phyloP scores from a whole-genome alignment of 495 filamentous ascomycete species.

The Lasiosphaeria miniovina region DNA sequence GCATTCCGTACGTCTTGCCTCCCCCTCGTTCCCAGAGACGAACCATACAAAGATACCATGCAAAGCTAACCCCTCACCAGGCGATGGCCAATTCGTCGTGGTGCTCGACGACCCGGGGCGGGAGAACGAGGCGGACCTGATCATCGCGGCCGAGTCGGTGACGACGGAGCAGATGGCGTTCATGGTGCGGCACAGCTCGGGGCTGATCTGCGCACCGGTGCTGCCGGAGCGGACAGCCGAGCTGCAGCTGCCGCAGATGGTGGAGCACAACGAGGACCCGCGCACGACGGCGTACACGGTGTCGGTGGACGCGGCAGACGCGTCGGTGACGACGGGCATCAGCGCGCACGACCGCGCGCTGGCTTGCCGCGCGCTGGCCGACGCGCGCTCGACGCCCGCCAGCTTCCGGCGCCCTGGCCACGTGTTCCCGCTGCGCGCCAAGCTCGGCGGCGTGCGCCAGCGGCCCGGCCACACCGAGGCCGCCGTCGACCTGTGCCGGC shows the following conservation, averaged over 20 bases:
- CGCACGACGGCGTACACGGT: conserved; percentile 91
- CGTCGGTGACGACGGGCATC: conserved; percentile 82
- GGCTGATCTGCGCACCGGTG: conserved; percentile 86
- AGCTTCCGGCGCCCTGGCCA: conserved; percentile 85
- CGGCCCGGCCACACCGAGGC: conserved; percentile 90
- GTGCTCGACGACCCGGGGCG: conserved; percentile 86
- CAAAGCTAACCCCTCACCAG: conserved; percentile 40
- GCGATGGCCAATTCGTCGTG: conserved; percentile 88
- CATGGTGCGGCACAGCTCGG: conserved; percentile 85
- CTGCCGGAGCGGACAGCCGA: conserved; percentile 59
- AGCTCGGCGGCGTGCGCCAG: conserved; percentile 74
- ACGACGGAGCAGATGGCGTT: conserved; percentile 92
- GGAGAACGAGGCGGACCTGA: conserved; percentile 97
- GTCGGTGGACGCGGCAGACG: conserved; percentile 71
- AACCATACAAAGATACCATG: background rate
- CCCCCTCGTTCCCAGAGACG: background rate
- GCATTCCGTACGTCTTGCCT: conserved; percentile 69
- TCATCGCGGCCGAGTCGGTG: conserved; percentile 84
- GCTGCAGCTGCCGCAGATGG: conserved; percentile 87
- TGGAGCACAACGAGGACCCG: conserved; percentile 73
- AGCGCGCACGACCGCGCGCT: conserved; percentile 82
- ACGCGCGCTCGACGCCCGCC: conserved; percentile 51
- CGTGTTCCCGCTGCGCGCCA: conserved; percentile 79
- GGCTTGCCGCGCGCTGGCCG: conserved; percentile 76
- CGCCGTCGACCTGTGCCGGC: conserved; percentile 77